Percentiles rank a stretch among this genome's conserved stretches.
Evolutionary conservation across 2,329 filamentous ascomycete genomes (phyloP).

Genomic region (Penicillium sp.): DNA sequence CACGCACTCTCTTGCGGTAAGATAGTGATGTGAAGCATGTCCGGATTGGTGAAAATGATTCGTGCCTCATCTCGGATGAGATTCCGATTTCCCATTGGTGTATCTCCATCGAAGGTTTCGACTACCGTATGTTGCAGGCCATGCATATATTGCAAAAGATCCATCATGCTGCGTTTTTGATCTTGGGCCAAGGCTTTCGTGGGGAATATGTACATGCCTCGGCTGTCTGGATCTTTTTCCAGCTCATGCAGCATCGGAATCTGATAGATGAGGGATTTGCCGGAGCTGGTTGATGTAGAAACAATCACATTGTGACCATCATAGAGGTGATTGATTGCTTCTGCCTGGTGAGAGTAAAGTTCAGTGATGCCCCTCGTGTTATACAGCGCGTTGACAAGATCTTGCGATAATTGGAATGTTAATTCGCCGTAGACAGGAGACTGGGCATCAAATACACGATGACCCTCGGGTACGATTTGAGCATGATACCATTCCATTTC

Average conservation of each 20-base stretch:
- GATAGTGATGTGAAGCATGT: slow-evolving; percentile 95
- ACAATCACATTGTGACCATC: slow-evolving; percentile 83
- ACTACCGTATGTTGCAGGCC: slow-evolving; percentile 69
- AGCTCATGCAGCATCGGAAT: slow-evolving; percentile 83
- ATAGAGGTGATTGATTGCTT: slow-evolving; percentile 83
- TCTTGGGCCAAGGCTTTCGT: slow-evolving; percentile 96
- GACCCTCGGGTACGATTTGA: slow-evolving; percentile 89
- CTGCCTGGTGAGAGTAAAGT: slow-evolving; percentile 85
- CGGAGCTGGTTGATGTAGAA: slow-evolving; percentile 89
- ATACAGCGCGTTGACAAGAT: slow-evolving; percentile 91
- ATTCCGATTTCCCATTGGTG: slow-evolving; percentile 71
- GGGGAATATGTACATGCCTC: slow-evolving; percentile 97
- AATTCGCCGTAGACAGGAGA: slow-evolving; percentile 75
- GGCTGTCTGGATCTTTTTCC: slow-evolving; percentile 66
- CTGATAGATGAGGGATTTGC: slow-evolving; percentile 97
- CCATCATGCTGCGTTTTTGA: slow-evolving; percentile 79
- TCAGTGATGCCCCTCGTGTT: slow-evolving; percentile 81
- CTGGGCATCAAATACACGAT: slow-evolving; percentile 84
- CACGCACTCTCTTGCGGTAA: slow-evolving; percentile 85
- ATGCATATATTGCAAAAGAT: slow-evolving; percentile 74
- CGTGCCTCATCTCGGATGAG: slow-evolving; percentile 78
- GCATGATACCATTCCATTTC: slow-evolving; percentile 79
- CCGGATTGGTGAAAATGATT: slow-evolving; percentile 95
- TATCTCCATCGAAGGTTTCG: slow-evolving; percentile 95
- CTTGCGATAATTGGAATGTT: slow-evolving; percentile 78